A percentile compares a stretch with the other conserved stretches of the same genome.
These are phyloP conservation scores for Rugosomyces carneus DNA, from an alignment of 1,284 basidiomycete species.

Conservation along the genomic window DNA sequence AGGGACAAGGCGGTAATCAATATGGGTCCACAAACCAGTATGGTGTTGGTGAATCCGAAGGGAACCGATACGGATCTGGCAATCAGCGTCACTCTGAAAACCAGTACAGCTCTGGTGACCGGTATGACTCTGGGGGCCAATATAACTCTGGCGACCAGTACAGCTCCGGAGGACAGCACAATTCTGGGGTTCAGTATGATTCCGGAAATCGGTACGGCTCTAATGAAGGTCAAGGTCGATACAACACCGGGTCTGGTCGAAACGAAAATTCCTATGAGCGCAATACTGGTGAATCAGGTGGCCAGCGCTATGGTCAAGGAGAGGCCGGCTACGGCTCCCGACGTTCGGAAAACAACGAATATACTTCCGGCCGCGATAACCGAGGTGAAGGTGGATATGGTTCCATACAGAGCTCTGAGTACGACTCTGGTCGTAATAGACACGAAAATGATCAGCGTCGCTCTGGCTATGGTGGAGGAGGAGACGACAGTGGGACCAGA, in stretches of 20 bases:
- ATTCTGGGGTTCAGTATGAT: not conserved
- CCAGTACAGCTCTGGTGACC: conserved; percentile 3
- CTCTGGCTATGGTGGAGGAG: conserved; percentile 4
- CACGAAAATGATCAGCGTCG: conserved; percentile 8
- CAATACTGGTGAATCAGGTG: not conserved
- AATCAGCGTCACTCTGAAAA: conserved; percentile 6
- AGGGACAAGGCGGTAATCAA: conserved; percentile 3
- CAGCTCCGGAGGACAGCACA: not conserved
- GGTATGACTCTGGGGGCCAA: conserved; percentile 2
- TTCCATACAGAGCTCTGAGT: not conserved
- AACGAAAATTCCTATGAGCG: conserved; percentile 6
- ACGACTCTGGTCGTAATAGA: not conserved
- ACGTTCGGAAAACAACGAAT: conserved; percentile 7
- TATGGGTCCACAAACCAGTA: conserved; percentile 10
- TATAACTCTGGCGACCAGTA: conserved; percentile 4
- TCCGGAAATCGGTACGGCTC: not conserved
- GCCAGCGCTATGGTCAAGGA: conserved; percentile 2
- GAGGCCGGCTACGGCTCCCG: conserved; percentile 1
- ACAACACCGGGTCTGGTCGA: conserved; percentile 3
- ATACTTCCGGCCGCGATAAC: conserved; percentile 4
- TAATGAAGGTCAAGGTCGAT: conserved; percentile 6
- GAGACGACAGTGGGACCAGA: conserved; percentile 3
- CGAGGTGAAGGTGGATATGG: not conserved
- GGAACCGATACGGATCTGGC: not conserved
- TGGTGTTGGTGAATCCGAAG: not conserved